Percentiles rank a stretch among this genome's conserved stretches.
These are phyloP conservation scores for Neurospora terricola DNA, from an alignment of 495 filamentous ascomycete species.

Conservation along the genomic window DNA sequence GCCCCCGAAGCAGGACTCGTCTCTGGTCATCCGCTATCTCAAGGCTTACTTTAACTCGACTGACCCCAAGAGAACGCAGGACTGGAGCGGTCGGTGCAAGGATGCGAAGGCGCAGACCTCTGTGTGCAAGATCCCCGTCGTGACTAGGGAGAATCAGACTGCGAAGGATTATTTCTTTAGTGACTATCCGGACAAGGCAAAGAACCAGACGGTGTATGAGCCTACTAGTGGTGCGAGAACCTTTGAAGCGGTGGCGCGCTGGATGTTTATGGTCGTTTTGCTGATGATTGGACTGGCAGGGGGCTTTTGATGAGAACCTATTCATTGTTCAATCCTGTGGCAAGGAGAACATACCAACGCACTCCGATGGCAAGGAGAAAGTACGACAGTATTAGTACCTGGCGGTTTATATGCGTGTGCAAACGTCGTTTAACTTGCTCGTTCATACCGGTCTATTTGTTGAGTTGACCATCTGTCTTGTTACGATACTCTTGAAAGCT, in stretches of 20 bases:
- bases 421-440: neutral
- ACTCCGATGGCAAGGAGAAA: neutral
- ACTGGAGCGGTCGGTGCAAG: conserved; percentile 40
- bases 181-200: conserved; percentile 40
- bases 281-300: conserved; percentile 6
- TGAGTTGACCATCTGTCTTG: neutral
- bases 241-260: conserved; percentile 2
- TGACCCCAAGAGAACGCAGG: conserved; percentile 25
- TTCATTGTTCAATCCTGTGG: neutral
- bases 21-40: conserved; percentile 52
- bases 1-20: conserved; percentile 50
- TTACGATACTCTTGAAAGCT: neutral
- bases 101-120: conserved; percentile 27
- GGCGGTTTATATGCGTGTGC: neutral
- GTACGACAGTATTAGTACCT: neutral
- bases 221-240: conserved; percentile 6
- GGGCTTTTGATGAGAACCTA: conserved; percentile 1
- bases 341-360: neutral
- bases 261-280: conserved; percentile 9
- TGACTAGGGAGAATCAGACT: conserved; percentile 28
- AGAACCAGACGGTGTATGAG: conserved; percentile 44
- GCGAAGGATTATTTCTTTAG: conserved; percentile 51
- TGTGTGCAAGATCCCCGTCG: conserved; percentile 51
- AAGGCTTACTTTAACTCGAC: conserved; percentile 74
- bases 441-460: neutral